Evolutionary conservation across 2,329 filamentous ascomycete genomes (phyloP).

Genomic region (Claviceps paspali): DNA sequence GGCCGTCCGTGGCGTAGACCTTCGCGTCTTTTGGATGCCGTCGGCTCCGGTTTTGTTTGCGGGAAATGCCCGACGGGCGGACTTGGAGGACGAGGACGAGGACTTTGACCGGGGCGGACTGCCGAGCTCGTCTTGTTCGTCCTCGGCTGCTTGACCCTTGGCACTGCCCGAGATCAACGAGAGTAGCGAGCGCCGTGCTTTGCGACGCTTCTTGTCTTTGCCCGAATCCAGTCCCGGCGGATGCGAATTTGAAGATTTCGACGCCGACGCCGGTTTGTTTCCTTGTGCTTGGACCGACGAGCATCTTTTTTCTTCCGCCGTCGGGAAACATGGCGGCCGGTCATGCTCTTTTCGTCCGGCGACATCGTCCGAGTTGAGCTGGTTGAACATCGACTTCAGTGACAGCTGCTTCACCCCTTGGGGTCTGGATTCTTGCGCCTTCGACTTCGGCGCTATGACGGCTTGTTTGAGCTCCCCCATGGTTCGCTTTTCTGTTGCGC

Average conservation of each 20-base stretch:
- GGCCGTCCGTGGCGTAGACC: conserved; percentile 14
- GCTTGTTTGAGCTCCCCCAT: conserved; percentile 6
- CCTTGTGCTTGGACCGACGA: background rate
- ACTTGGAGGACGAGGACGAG: conserved; percentile 8
- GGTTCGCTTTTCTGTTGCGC: conserved; percentile 2
- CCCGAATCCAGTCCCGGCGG: background rate
- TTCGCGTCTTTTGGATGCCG: conserved; percentile 13
- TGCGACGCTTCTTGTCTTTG: conserved; percentile 1
- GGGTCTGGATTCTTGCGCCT: background rate
- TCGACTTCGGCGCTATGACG: conserved; percentile 3
- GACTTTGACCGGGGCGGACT: conserved; percentile 1
- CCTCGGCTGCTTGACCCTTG: background rate
- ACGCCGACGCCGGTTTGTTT: background rate
- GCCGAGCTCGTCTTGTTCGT: conserved; percentile 4
- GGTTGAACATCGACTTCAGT: background rate
- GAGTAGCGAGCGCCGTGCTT: conserved; percentile 3
- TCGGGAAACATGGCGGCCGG: background rate
- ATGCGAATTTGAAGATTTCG: background rate
- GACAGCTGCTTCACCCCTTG: background rate
- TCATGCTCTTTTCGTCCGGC: background rate
- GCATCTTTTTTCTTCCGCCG: background rate
- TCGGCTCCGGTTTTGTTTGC: conserved; percentile 8
- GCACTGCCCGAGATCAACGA: conserved; percentile 1
- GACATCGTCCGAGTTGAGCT: background rate
- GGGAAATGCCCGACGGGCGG: conserved; percentile 4